Evolutionary conservation across 805 yeast genomes (phyloP).

Genomic region (Ogataea wickerhamii): DNA sequence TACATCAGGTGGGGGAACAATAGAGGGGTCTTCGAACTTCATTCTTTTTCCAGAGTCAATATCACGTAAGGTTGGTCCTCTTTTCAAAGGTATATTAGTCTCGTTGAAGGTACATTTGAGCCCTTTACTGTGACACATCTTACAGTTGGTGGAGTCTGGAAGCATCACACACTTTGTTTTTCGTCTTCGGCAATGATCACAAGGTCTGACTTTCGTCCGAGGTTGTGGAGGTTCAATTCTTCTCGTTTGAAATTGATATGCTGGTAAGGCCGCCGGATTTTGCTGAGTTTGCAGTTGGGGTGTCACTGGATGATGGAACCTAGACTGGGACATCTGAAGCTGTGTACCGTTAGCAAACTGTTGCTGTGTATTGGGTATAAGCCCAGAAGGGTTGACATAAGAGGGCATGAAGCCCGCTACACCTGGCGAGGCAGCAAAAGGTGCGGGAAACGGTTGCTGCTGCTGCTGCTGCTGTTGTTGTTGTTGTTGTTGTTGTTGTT

Average conservation of each 20-base stretch:
- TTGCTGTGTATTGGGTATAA: constrained; percentile 12
- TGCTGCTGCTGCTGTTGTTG: constrained; percentile 5
- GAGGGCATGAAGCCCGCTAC: constrained; percentile 13
- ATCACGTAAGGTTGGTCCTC: constrained; percentile 31
- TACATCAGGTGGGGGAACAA: constrained; percentile 37
- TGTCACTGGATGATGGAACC: constrained; percentile 9
- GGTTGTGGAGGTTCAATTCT: constrained; percentile 37
- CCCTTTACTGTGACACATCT: constrained; percentile 72
- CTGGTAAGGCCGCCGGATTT: neutral
- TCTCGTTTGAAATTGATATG: constrained; percentile 7
- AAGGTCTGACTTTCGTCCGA: constrained; percentile 51
- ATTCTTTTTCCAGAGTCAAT: constrained; percentile 27
- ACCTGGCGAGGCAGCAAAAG: constrained; percentile 8
- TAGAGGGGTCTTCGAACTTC: constrained; percentile 32
- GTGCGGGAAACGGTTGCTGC: constrained; percentile 2
- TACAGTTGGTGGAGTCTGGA: constrained; percentile 62
- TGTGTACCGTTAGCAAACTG: constrained; percentile 7
- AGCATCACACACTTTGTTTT: constrained; percentile 74
- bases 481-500: constrained; percentile 2
- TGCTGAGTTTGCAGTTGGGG: constrained; percentile 4
- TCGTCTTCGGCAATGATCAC: constrained; percentile 81
- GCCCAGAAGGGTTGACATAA: constrained; percentile 12
- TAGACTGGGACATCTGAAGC: constrained; percentile 6
- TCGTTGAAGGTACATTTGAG: constrained; percentile 73
- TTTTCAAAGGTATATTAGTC: constrained; percentile 40